Conservation (phyloP, 1,284 basidiomycete species). For the Trichosporon coremiiforme region DNA sequence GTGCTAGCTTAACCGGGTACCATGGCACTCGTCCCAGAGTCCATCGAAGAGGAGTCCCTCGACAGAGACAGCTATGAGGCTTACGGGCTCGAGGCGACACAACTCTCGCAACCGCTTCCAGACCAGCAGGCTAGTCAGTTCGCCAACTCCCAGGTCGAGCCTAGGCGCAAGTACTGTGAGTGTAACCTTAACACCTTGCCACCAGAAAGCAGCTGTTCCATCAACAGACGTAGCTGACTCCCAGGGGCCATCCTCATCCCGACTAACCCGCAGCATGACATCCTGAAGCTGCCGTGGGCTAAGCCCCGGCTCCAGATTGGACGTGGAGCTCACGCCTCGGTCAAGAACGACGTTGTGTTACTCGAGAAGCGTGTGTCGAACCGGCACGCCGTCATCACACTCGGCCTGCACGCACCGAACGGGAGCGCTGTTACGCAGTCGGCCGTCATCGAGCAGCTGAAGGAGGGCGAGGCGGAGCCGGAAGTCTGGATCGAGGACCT, state of each 20-base stretch:
- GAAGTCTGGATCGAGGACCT: conserved; percentile 68
- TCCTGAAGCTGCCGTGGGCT: conserved; percentile 55
- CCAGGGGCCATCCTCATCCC: conserved; percentile 56
- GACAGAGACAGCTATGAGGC: conserved; percentile 31
- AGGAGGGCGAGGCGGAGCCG: conserved; percentile 56
- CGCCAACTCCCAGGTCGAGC: conserved; percentile 47
- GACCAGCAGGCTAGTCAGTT: conserved; percentile 38
- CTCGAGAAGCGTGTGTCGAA: conserved; percentile 52
- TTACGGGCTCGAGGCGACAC: conserved; percentile 49
- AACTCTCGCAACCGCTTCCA: conserved; percentile 45
- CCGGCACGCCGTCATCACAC: conserved; percentile 49
- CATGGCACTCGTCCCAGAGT: conserved; percentile 39
- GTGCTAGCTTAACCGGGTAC: not conserved
- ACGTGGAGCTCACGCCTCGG: conserved; percentile 38
- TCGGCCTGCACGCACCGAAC: conserved; percentile 41
- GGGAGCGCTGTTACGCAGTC: conserved; percentile 24
- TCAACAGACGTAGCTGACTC: conserved; percentile 9
- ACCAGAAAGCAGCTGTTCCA: not conserved
- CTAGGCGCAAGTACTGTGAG: conserved; percentile 55
- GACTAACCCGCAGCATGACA: conserved; percentile 44
- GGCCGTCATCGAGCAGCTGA: conserved; percentile 36
- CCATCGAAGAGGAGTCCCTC: conserved; percentile 34
- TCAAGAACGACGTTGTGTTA: conserved; percentile 49
- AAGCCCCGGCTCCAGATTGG: conserved; percentile 48
- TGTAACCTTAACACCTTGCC: conserved; percentile 6